Base-by-base conservation (phyloP, 139 green algal genomes). In the Picochlorum sp. region DNA sequence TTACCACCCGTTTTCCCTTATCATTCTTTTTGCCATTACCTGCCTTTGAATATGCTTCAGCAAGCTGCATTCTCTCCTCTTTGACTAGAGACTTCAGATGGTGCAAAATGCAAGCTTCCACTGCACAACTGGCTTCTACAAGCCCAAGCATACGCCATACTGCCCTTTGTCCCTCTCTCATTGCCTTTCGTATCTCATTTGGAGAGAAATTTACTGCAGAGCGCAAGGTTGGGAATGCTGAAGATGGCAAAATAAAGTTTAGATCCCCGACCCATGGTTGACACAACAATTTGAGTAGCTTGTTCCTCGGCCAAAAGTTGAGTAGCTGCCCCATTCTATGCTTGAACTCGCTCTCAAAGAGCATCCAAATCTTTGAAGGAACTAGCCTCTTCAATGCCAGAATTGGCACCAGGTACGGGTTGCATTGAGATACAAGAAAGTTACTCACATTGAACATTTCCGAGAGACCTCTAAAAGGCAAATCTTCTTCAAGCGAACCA, bases 381-480 rank as follows among this genome's bases (percentile, higher is more conserved):
- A 94, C 55, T 24, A 55, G 56, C 44, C 69, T 75, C 69, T 85
- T 85, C n/a, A 85, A 51, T 63, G 86, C 81, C 14, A 94, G 71
- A 22, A 89, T 68, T 6, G 85, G 85, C 51, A 90, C 75, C 47
- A 95, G 85, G 59, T 89, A 89, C 6, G 87, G 87, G 77, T 95
- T 95, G 64, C 72, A 85, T 74, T 95, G 87, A 59, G 37, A 72
- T 16, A 93, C 83, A 25, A 95, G 63, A 60, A 93, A 95, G 67
- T 92, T 83, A 78, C 94, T 95, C 47, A 88, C 87, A 55, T 88
- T 88, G 78, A 94, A 95, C 70, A 89, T 86, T 70, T 93, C 84
- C 7, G 52, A 69, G 25, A 95, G 65, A 12, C 64, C 66, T 57
- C 83, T 67, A 65, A 84, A 82, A 36, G 87, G 88, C 57, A 94